Base-by-base conservation (phyloP, 2,329 filamentous ascomycete genomes). In the Stagonosporopsis chrysanthemi region DNA sequence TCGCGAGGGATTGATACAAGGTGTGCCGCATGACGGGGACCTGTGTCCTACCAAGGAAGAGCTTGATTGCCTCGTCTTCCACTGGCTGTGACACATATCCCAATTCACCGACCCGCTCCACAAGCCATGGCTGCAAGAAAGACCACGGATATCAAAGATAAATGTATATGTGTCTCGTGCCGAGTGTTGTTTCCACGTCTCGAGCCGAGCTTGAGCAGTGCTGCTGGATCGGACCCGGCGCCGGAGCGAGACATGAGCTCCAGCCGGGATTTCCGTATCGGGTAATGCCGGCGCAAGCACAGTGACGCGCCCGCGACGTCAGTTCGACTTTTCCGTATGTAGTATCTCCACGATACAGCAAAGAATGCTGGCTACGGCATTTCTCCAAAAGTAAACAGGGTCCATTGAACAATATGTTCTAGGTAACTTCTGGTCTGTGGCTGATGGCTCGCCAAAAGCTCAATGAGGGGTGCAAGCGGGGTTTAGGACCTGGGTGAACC, bases 381-480 rank as follows among this genome's bases (percentile, higher is more conserved):
- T 3, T 35, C 26, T 33, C 15, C 44, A 48, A 26, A 23, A 22
- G 33, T 57, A 43, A 41, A 35, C 6, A 44, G 24, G 31, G 48
- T 35, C 43, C 43, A 23, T 28, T 24, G n/a, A 29, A 4, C 19
- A 4, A 41, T 39, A 42, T 36, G 46, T 22, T 15, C 19, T 24
- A 36, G 28, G 8, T 19, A 19, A 26, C 15, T 19, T 17, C 17
- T 50, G 36, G 54, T 12, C 35, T 23, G 38, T 56, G 53, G 46
- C 46, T 56, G 53, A 43, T 52, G 42, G 41, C 42, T 41, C 42
- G 38, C 43, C 54, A 1, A 38, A 19, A 46, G 54, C 31, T 57
- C 43, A 26, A 48, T 52, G 54, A 57, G 54, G 54, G 54, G 54
- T 52, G 54, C 54, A 48, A 57, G 54, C 54, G 54, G 54, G 54